Evolutionary conservation across 352 stramenopile species (phyloP), one percentile per base, ranked within the genome.

Genomic region (Pythium dissotocum): DNA sequence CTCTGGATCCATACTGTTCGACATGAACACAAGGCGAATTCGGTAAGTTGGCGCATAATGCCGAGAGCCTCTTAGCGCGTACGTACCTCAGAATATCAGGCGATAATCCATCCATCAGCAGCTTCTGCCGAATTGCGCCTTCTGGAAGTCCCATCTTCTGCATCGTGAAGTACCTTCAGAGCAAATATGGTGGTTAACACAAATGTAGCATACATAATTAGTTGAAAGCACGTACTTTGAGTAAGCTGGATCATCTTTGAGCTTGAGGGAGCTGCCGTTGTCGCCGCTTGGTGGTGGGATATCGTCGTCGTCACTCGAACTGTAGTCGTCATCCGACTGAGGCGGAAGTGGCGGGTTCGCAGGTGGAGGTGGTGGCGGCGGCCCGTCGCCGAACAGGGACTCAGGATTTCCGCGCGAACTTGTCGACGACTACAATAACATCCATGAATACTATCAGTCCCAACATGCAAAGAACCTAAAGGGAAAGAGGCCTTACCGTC

Each of bases 91-190:
- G 63, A 64, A 95, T 91, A 51, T 92, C 85, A 0, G 82, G 52
- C 6, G 76, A 83, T 16, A 95, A 74, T 28, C 83, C 85, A 61
- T 95, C 85, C 80, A 95, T 85, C 71, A 81, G 78, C 30, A 95
- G 57, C 63, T 95, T 95, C 51, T 95, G 87, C 33, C 87, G 77
- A 72, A 95, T 93, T 4, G 89, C 76, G 0, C 80, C 82, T 46
- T 95, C 87, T 0, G 87, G 85, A 73, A 95, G 85, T 1, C 83
- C 85, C 46, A 95, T 73, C 61, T 93, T 93, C 40, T 81, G 73
- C 87, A 95, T 95, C 70, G 77, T 91, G 61, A 95, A 95, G 70
- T 93, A 94, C 65, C 86, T 93, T 58, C 18, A 62, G 16, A 48
- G n/a, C 28, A 60, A 55, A 6, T 72, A 67, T 44, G 42, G 30